Conservation (phyloP, 305 asterid species). For the Ruellia speciosa region DNA sequence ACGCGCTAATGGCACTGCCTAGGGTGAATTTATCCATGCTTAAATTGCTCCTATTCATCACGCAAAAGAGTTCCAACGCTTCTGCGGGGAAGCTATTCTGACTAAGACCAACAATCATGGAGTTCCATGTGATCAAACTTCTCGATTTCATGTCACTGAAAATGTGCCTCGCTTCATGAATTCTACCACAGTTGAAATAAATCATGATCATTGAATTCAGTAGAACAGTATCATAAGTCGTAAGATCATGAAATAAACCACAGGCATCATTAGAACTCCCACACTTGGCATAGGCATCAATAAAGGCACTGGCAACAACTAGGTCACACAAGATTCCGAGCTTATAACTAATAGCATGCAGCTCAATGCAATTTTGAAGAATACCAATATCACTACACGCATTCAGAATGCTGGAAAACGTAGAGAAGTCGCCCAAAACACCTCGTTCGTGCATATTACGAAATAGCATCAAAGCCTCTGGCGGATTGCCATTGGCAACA, state of each 20-base stretch:
- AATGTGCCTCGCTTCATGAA: slow-evolving; percentile 55
- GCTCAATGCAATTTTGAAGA: slow-evolving; percentile 36
- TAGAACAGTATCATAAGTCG: slow-evolving; percentile 50
- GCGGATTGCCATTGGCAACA: slow-evolving; percentile 37
- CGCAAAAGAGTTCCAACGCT: slow-evolving; percentile 51
- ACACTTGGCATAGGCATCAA: slow-evolving; percentile 72
- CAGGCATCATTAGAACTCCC: slow-evolving; percentile 46
- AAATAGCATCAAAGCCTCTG: slow-evolving; percentile 48
- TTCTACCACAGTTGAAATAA: slow-evolving; percentile 52
- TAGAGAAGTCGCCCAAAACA: slow-evolving; percentile 42
- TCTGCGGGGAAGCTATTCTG: slow-evolving; percentile 66
- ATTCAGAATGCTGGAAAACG: slow-evolving; percentile 56
- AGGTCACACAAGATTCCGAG: slow-evolving; percentile 44
- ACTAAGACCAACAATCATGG: slow-evolving; percentile 68
- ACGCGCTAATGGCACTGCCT: slow-evolving; percentile 63
- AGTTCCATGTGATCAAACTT: slow-evolving; percentile 88
- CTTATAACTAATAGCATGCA: slow-evolving; percentile 49
- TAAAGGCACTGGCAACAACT: slow-evolving; percentile 56
- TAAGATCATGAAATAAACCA: slow-evolving; percentile 44
- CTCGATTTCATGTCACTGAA: slow-evolving; percentile 43
- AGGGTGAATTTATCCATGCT: slow-evolving; percentile 50
- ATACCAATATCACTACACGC: slow-evolving; percentile 50
- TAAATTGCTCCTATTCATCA: slow-evolving; percentile 44
- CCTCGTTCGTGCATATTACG: slow-evolving; percentile 43
- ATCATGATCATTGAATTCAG: slow-evolving; percentile 71